phyloP scores from a whole-genome alignment of 176 grass and related monocot species.

The Dendrocalamus sinicus region DNA sequence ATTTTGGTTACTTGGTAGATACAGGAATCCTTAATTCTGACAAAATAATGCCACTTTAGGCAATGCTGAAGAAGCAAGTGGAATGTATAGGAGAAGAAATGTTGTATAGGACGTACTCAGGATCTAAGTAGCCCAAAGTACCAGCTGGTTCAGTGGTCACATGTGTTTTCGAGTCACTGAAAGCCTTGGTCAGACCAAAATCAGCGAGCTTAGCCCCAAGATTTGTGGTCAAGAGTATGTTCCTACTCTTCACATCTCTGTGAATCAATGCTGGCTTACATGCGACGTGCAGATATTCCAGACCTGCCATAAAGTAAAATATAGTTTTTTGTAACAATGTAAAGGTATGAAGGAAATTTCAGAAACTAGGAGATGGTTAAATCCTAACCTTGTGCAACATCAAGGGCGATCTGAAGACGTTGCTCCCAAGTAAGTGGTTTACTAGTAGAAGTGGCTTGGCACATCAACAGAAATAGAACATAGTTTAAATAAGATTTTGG shows the following conservation, averaged over 20 bases:
- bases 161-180: constrained; percentile 47
- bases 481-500: constrained; percentile 7
- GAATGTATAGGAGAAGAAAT: neutral
- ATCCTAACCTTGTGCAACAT: constrained; percentile 56
- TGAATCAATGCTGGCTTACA: constrained; percentile 54
- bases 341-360: neutral
- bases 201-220: constrained; percentile 54
- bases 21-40: neutral
- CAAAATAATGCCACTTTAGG: neutral
- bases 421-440: constrained; percentile 50
- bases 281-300: constrained; percentile 51
- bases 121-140: constrained; percentile 57
- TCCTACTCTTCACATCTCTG: constrained; percentile 62
- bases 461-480: neutral
- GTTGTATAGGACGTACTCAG: constrained; percentile 36
- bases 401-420: constrained; percentile 52
- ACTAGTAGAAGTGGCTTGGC: neutral
- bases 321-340: neutral
- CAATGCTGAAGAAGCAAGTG: neutral
- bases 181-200: constrained; percentile 59
- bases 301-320: constrained; percentile 19
- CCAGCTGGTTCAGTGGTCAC: constrained; percentile 50
- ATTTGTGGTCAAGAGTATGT: constrained; percentile 48
- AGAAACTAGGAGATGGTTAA: neutral
- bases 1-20: constrained; percentile 6